Percentiles rank a stretch among this genome's conserved stretches.
Conservation (phyloP, 192 early-diverging fungal genomes). For the Backusella westeae region DNA sequence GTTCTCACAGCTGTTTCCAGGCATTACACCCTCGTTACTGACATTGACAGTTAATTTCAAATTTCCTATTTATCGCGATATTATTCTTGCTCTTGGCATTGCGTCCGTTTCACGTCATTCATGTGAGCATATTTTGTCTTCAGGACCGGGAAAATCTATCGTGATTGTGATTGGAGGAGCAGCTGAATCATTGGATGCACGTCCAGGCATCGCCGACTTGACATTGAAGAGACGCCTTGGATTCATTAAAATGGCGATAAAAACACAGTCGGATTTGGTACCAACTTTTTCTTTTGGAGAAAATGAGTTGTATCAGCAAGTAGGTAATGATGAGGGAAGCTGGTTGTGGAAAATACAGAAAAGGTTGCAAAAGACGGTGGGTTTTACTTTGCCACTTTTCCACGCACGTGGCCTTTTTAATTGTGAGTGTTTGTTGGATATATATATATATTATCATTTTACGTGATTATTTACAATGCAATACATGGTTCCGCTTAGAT, state of each 20-base stretch:
- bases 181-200: slow-evolving; percentile 63
- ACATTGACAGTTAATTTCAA: slow-evolving; percentile 84
- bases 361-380: slow-evolving; percentile 61
- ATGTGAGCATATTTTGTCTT: slow-evolving; percentile 70
- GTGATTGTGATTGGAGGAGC: slow-evolving; percentile 93
- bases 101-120: slow-evolving; percentile 76
- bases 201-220: slow-evolving; percentile 54
- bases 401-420: slow-evolving; percentile 87
- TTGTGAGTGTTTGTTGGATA: slow-evolving; percentile 52
- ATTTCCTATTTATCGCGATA: slow-evolving; percentile 86
- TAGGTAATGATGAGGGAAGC: slow-evolving; percentile 61
- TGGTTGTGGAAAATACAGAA: slow-evolving; percentile 63
- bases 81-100: slow-evolving; percentile 76
- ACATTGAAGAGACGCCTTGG: slow-evolving; percentile 78
- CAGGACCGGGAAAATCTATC: slow-evolving; percentile 63
- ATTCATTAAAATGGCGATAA: slow-evolving; percentile 89
- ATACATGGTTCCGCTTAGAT: slow-evolving; percentile 28
- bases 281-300: slow-evolving; percentile 94
- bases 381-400: slow-evolving; percentile 75
- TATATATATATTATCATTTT: background rate
- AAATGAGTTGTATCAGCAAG: slow-evolving; percentile 84
- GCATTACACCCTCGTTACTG: slow-evolving; percentile 72
- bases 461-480: background rate
- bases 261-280: slow-evolving; percentile 70
- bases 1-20: slow-evolving; percentile 73